Conservation (phyloP, 257 asterid species). For the Nicotiana benthamiana region DNA sequence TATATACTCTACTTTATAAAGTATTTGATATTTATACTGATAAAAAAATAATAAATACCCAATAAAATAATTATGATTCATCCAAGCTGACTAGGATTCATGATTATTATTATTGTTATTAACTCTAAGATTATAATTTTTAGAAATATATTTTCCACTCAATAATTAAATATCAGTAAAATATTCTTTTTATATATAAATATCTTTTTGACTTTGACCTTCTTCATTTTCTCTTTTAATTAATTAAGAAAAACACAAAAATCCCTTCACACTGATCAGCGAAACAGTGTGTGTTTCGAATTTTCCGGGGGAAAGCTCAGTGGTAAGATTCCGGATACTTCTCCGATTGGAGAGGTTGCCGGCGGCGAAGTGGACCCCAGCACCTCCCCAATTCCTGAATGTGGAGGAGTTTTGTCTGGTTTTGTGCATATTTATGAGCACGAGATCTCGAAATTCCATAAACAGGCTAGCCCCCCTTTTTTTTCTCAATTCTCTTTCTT, state of each 20-base stretch:
- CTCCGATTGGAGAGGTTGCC: conserved; percentile 25
- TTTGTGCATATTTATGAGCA: conserved; percentile 32
- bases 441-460: conserved; percentile 38
- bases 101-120: too few relatives aligned
- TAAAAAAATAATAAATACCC: too few relatives aligned
- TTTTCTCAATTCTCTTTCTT: not conserved
- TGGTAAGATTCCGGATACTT: conserved; percentile 15
- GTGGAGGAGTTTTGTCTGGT: conserved; percentile 30
- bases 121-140: too few relatives aligned
- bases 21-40: too few relatives aligned
- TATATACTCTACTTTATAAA: too few relatives aligned
- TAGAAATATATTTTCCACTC: too few relatives aligned
- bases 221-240: conserved; percentile 1
- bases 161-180: too few relatives aligned
- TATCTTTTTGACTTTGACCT: not conserved
- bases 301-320: conserved; percentile 4
- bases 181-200: too few relatives aligned
- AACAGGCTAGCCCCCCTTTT: conserved; percentile 1
- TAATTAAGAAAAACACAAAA: not conserved
- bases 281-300: not conserved
- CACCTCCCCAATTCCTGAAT: conserved; percentile 11
- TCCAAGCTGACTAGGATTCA: too few relatives aligned
- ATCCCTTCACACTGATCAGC: not conserved
- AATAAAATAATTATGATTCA: too few relatives aligned
- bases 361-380: conserved; percentile 27